Conservation (phyloP, 2,329 filamentous ascomycete genomes). For the Sporothrix dimorphospora region DNA sequence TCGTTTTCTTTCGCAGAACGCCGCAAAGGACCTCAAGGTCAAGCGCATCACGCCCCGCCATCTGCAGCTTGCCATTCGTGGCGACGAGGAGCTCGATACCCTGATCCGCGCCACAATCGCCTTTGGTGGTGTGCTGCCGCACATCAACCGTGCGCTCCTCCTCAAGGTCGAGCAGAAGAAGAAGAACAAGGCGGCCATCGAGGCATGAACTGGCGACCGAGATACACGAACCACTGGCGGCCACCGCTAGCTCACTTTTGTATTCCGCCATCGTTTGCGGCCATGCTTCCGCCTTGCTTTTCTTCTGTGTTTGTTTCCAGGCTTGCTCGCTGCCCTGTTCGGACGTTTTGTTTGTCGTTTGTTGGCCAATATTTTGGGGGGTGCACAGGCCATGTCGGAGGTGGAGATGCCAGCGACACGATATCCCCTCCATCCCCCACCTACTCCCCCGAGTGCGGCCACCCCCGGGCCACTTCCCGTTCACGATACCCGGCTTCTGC, state of each 20-base stretch:
- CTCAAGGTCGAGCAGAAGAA: slow-evolving; percentile 49
- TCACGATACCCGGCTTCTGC: slow-evolving; percentile 15
- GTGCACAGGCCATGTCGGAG: neutral
- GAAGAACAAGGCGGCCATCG: slow-evolving; percentile 44
- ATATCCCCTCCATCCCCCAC: neutral
- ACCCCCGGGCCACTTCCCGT: neutral
- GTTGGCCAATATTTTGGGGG: neutral
- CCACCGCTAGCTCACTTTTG: neutral
- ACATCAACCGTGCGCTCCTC: slow-evolving; percentile 96
- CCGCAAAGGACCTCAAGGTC: slow-evolving; percentile 98
- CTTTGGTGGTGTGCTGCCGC: slow-evolving; percentile 95
- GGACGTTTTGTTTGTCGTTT: neutral
- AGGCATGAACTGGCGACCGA: slow-evolving; percentile 38
- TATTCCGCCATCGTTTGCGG: neutral
- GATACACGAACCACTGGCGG: neutral
- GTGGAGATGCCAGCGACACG: neutral
- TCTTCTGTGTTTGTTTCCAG: neutral
- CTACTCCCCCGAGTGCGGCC: neutral
- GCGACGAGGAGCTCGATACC: slow-evolving; percentile 97
- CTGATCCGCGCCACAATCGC: slow-evolving; percentile 97
- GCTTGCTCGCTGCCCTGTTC: neutral
- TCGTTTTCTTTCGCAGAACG: slow-evolving; percentile 62
- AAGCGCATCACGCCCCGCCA: slow-evolving; percentile 99
- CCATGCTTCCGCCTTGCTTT: neutral
- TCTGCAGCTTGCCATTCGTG: slow-evolving; percentile 95